Evolutionary conservation across 2,329 filamentous ascomycete genomes (phyloP), one percentile per base, ranked within the genome.

Genomic region (Fonsecaea monophora): DNA sequence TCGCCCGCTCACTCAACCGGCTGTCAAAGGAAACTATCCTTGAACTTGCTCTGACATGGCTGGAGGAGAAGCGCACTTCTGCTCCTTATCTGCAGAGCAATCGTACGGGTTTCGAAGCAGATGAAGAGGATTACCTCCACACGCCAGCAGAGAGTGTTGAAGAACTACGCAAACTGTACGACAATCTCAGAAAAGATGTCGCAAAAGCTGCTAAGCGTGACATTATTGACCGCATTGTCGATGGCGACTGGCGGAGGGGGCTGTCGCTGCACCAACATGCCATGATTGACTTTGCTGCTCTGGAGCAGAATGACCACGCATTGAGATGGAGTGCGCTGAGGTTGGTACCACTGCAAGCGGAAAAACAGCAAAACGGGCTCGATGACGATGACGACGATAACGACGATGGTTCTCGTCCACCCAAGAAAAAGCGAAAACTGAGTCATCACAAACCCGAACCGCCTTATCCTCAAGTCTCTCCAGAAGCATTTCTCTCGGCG

Each of bases 401-500:
- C 25, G 25, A 25, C 25, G 25, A 25, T 25, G 3, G 25, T 5
- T 30, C 72, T 72, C 65, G 74, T 74, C 42, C 69, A 68, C 60
- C 66, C 61, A n/a, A 67, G 64, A 53, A 72, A 62, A 67, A 66
- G 73, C 75, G 60, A 15, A 65, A 73, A 72, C 67, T 73, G 76
- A 66, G 25, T 32, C 53, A 64, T n/a, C 35, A 37, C 37, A 40
- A 45, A 12, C 18, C 30, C 8, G 61, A 77, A 73, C 35, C 58
- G 13, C 54, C n/a, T 30, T 72, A 70, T 75, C 78, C 30, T 70
- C 74, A 65, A 77, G 78, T 69, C 73, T 91, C 96, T 74, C 90
- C 92, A 0, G 87, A 90, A 4, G 91, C 90, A 0, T 96, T 96
- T 76, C 82, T 96, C 42, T 86, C 87, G 70, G 90, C 89, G 71